Base-by-base conservation (phyloP, 2,329 filamentous ascomycete genomes). In the Hymenotorrendiella dingleyae region DNA sequence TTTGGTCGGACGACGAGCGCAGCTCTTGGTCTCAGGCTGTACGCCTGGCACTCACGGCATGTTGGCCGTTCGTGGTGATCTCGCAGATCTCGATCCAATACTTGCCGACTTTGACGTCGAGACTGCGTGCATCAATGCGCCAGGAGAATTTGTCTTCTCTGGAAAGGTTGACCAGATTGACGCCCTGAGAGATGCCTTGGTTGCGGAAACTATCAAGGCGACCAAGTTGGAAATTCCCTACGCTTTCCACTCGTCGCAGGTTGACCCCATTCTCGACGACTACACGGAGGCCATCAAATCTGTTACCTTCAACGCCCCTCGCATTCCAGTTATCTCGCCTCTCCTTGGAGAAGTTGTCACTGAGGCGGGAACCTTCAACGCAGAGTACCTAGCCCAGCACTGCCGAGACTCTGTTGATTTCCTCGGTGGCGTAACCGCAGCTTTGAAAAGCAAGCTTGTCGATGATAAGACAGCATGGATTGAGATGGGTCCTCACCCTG, bases 401-500 rank as follows among this genome's bases (percentile, higher is more conserved):
- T 75, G 78, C 12, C 74, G 84, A 10, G 74, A 86, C 59, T 68
- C 82, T 6, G 84, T 87, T 52, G 73, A 86, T 62, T 83, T 88
- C 63, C 69, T 74, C 46, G 73, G 70, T 38, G 82, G 77, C 7
- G 64, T 88, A 14, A 68, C 68, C 19, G 80, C 76, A 1, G 68
- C 71, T 3, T 81, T 81, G 61, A 75, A 77, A 62, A 61, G 4
- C 4, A 28, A 10, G 63, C 11, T 14, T 12, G 14, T 28, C 4
- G 27, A 14, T 4, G 27, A 28, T 10, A 10, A 28, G 27, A 14
- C 11, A 28, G 67, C 79, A 21, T 86, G 78, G 76, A 65, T 88
- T 40, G 84, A 89, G 61, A 66, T 87, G 47, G 84, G 84, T 11
- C 82, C 84, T 29, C 80, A 86, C 54, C 82, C 82, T 0, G 74